Evolutionary conservation across 2,329 filamentous ascomycete species (phyloP).

Genomic region (Aspergillus felis): DNA sequence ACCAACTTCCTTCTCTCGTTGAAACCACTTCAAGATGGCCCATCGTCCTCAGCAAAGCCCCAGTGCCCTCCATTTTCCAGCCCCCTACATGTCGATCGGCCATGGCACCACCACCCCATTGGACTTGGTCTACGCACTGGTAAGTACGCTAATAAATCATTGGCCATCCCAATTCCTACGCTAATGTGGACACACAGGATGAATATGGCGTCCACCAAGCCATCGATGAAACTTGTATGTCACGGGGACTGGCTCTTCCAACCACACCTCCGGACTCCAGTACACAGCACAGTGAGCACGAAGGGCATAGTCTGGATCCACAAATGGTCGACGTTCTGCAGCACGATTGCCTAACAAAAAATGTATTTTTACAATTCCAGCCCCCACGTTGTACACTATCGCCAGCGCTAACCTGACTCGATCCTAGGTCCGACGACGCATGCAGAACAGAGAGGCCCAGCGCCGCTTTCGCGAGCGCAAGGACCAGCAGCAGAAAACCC

Average conservation of each 20-base stretch:
- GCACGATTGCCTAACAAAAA: slow-evolving; percentile 1
- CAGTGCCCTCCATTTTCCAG: not conserved
- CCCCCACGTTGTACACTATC: not conserved
- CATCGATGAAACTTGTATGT: no score
- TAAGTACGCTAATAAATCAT: not conserved
- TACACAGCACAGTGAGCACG: not conserved
- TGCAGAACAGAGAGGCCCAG: slow-evolving; percentile 12
- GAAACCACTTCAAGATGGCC: not conserved
- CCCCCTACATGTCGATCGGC: not conserved
- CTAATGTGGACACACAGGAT: not conserved
- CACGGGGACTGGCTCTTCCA: not conserved
- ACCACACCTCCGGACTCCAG: not conserved
- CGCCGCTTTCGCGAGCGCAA: slow-evolving; percentile 10
- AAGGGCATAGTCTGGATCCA: not conserved
- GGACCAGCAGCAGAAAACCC: slow-evolving; percentile 6
- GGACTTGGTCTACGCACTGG: not conserved
- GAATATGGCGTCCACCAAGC: not conserved
- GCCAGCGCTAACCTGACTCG: not conserved
- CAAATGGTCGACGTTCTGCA: not conserved
- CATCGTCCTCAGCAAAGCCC: not conserved
- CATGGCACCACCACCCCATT: not conserved
- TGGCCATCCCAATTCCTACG: no score
- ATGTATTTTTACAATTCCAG: not conserved
- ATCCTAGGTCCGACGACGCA: slow-evolving; percentile 7
- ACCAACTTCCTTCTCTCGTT: no score